Conservation (phyloP, 2,329 filamentous ascomycete genomes). For the Paracorniculantispora psalliotae region DNA sequence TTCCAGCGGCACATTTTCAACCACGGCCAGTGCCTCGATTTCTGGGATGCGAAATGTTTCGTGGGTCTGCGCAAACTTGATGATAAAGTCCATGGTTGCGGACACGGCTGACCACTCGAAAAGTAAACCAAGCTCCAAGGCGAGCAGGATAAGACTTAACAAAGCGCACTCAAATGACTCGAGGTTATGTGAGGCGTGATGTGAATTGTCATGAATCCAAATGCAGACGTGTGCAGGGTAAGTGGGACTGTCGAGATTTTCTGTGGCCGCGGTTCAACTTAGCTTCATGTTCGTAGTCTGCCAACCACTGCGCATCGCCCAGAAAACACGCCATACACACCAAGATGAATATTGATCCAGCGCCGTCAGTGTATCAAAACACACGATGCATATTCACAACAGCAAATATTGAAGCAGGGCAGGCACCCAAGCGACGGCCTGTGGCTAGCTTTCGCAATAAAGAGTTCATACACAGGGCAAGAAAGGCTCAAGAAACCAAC, state of each 20-base stretch:
- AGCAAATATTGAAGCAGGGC: neutral
- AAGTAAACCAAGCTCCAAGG: no score
- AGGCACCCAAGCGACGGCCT: neutral
- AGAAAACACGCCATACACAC: neutral
- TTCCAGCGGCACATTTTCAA: conserved; percentile 62
- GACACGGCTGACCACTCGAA: no score
- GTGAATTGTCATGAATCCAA: no score
- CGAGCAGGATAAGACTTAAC: neutral
- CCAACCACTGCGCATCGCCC: no score
- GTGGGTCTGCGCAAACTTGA: conserved; percentile 84
- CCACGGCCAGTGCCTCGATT: conserved; percentile 69
- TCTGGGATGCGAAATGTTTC: conserved; percentile 88
- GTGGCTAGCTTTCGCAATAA: neutral
- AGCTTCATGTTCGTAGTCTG: no score
- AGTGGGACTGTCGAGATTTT: conserved; percentile 5
- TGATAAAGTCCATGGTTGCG: conserved; percentile 62
- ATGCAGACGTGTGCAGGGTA: conserved; percentile 12
- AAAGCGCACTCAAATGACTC: no score
- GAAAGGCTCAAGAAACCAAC: neutral
- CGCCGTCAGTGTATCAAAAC: conserved; percentile 45
- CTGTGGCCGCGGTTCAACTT: neutral
- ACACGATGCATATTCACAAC: conserved; percentile 70
- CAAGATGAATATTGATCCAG: conserved; percentile 42
- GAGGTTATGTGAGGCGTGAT: no score
- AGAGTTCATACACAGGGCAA: conserved; percentile 53